A percentile compares a stretch with the other conserved stretches of the same genome.
phyloP scores from a whole-genome alignment of 805 yeast genomes.

The Ogataea glucozyma region DNA sequence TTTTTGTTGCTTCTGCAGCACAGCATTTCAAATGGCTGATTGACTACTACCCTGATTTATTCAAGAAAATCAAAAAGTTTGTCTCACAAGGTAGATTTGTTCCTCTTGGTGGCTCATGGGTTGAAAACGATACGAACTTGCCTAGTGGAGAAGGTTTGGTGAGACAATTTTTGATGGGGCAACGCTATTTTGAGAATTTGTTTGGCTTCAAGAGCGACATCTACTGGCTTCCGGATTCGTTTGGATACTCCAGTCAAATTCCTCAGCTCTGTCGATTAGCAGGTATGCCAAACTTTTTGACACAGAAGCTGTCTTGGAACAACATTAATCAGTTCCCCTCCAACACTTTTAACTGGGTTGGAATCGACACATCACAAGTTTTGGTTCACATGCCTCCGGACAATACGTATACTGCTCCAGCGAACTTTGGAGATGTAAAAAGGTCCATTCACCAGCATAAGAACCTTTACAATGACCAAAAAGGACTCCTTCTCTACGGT shows the following conservation, averaged over 20 bases:
- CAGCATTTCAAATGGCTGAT: constrained; percentile 94
- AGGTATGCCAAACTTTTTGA: constrained; percentile 79
- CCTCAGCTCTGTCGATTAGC: constrained; percentile 92
- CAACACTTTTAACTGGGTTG: constrained; percentile 92
- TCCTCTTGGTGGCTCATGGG: constrained; percentile 98
- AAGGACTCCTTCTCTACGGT: constrained; percentile 82
- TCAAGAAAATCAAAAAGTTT: constrained; percentile 60
- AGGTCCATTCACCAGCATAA: constrained; percentile 81
- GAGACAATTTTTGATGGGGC: constrained; percentile 89
- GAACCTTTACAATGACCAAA: constrained; percentile 75
- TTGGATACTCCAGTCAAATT: constrained; percentile 93
- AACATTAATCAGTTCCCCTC: constrained; percentile 90
- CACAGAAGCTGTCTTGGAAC: constrained; percentile 96
- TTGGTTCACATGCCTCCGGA: constrained; percentile 98
- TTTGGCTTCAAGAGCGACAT: constrained; percentile 75
- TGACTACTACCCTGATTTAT: constrained; percentile 82
- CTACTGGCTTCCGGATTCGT: constrained; percentile 97
- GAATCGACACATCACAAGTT: constrained; percentile 90
- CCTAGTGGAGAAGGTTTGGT: constrained; percentile 92
- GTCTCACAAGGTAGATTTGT: constrained; percentile 73
- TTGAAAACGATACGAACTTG: constrained; percentile 92
- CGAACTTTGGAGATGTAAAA: constrained; percentile 89
- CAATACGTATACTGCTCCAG: constrained; percentile 90
- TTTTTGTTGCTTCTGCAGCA: constrained; percentile 93
- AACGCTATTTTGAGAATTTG: constrained; percentile 74